phyloP scores from a whole-genome alignment of 139 green algal genomes.

The Tetraselmis chui region DNA sequence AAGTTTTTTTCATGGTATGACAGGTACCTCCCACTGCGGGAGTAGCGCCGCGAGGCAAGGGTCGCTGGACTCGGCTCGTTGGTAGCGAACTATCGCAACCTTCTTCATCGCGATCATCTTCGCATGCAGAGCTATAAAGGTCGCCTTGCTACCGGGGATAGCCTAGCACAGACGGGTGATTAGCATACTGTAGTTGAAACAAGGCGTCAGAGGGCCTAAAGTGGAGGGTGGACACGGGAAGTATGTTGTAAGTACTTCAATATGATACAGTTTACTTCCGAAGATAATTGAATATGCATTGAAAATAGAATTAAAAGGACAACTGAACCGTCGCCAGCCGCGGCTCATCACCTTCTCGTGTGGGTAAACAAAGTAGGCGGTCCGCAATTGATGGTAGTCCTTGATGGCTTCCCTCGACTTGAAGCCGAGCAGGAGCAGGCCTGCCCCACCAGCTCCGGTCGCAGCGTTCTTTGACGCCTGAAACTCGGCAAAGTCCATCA shows the following conservation, averaged over 20 bases:
- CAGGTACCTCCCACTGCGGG: background rate
- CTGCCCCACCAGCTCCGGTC: too few relatives aligned
- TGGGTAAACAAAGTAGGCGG: background rate
- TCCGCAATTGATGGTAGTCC: background rate
- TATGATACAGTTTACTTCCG: too few relatives aligned
- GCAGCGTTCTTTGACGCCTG: too few relatives aligned
- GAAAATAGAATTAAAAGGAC: too few relatives aligned
- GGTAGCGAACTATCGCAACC: background rate
- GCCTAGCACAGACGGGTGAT: background rate
- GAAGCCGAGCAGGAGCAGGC: background rate
- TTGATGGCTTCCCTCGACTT: background rate
- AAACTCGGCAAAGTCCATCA: background rate
- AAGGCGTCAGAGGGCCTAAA: background rate
- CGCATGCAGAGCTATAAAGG: background rate
- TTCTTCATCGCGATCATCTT: background rate
- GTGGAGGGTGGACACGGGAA: background rate
- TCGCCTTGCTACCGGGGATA: background rate
- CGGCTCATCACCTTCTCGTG: background rate
- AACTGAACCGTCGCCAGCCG: background rate
- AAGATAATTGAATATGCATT: too few relatives aligned
- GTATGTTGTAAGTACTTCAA: too few relatives aligned
- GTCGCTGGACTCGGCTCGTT: background rate
- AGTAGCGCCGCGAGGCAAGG: background rate
- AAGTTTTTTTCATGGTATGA: background rate
- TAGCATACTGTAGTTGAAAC: background rate